These are phyloP conservation scores for Euryodendron excelsum DNA, from an alignment of 148 eudicot species.

Conservation along the genomic window DNA sequence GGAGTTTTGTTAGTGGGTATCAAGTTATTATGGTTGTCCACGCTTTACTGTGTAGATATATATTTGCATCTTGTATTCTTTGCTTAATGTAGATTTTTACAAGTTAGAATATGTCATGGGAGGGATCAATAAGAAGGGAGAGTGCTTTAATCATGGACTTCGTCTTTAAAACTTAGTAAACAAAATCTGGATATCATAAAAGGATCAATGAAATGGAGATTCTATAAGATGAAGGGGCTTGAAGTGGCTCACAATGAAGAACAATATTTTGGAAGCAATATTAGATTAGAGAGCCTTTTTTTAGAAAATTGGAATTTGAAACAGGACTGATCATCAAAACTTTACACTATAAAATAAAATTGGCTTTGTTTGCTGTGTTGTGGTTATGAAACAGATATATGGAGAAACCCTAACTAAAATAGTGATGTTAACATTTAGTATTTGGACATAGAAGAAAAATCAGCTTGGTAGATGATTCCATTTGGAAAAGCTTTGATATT, in stretches of 20 bases:
- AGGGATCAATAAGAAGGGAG: not conserved
- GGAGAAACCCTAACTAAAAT: not conserved
- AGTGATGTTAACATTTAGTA: too few species aligned
- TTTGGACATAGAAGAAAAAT: too few species aligned
- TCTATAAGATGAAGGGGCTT: not conserved
- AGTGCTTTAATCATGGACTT: not conserved
- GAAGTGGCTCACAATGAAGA: not conserved
- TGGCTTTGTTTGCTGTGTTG: not conserved
- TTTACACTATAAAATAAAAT: not conserved
- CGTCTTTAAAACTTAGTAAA: not conserved
- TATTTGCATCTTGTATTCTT: not conserved
- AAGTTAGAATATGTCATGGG: not conserved
- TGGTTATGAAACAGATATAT: not conserved
- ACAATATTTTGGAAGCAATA: not conserved
- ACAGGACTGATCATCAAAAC: not conserved
- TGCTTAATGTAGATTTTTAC: not conserved
- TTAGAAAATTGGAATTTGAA: too few species aligned
- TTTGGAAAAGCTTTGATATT: too few species aligned
- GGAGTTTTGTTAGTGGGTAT: not conserved
- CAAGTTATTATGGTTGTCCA: not conserved
- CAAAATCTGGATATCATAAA: not conserved
- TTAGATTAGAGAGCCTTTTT: too few species aligned
- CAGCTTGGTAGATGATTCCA: too few species aligned
- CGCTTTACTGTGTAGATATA: not conserved
- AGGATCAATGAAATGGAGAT: not conserved